These are phyloP conservation scores for Aureobasidium mangrovei DNA, from an alignment of 2,329 filamentous ascomycete species.

Conservation along the genomic window DNA sequence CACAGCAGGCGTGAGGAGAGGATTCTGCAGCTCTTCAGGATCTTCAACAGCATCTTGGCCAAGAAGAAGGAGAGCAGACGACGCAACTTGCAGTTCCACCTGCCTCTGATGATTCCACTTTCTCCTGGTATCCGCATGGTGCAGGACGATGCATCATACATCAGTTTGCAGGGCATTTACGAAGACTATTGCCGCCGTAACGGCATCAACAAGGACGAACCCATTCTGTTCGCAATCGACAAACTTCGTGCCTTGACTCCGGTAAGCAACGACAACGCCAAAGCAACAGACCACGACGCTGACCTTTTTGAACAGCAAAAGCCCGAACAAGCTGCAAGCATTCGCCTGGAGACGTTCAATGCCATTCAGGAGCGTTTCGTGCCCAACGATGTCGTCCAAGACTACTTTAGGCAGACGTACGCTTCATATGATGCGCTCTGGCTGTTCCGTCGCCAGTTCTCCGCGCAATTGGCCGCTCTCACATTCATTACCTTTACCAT, in stretches of 20 bases:
- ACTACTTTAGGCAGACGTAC: constrained; percentile 85
- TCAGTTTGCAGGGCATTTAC: constrained; percentile 88
- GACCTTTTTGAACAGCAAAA: constrained; percentile 43
- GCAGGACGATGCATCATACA: constrained; percentile 89
- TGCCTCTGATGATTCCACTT: constrained; percentile 90
- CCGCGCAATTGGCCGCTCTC: constrained; percentile 86
- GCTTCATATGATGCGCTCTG: constrained; percentile 90
- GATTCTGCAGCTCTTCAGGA: constrained; percentile 91
- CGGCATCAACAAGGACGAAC: constrained; percentile 87
- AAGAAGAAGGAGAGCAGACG: constrained; percentile 93
- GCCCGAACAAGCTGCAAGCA: constrained; percentile 48
- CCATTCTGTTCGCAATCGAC: constrained; percentile 89
- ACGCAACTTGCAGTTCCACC: constrained; percentile 88
- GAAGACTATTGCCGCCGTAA: constrained; percentile 90
- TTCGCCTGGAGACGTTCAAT: constrained; percentile 73
- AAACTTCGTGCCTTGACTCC: constrained; percentile 63
- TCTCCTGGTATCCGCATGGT: constrained; percentile 92
- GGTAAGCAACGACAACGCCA: constrained; percentile 12
- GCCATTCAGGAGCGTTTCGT: constrained; percentile 94
- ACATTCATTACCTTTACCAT: constrained; percentile 99
- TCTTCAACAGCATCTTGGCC: constrained; percentile 84
- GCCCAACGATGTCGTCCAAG: constrained; percentile 67
- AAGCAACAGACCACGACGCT: not conserved
- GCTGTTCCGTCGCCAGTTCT: constrained; percentile 95
- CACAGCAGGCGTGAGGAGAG: constrained; percentile 91